These are phyloP conservation scores for Ophidiomyces ophidiicola DNA, from an alignment of 2,329 filamentous ascomycete genomes.

Conservation along the genomic window DNA sequence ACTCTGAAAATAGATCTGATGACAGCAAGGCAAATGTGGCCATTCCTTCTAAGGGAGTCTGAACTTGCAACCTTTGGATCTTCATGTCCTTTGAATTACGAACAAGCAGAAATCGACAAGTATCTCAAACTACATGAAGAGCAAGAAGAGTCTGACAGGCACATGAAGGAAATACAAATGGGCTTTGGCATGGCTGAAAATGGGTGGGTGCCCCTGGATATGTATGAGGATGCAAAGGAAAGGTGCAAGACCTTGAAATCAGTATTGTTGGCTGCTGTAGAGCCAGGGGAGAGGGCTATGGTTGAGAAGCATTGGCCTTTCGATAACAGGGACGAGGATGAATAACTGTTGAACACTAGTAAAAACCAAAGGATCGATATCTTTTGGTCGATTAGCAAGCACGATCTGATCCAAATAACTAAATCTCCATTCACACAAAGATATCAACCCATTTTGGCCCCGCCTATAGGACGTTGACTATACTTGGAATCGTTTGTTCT, in stretches of 20 bases:
- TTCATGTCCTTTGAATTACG: background rate
- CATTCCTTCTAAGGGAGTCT: background rate
- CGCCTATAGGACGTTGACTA: too few relatives aligned
- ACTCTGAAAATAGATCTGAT: background rate
- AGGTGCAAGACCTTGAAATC: background rate
- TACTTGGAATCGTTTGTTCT: too few relatives aligned
- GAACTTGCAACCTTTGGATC: background rate
- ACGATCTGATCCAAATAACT: too few relatives aligned
- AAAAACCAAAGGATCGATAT: too few relatives aligned
- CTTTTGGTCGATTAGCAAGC: too few relatives aligned
- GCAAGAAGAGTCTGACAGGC: background rate
- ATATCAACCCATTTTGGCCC: too few relatives aligned
- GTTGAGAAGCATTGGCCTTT: conserved; percentile 11
- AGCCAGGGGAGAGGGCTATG: conserved; percentile 1
- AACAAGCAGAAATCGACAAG: background rate
- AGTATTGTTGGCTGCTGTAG: background rate
- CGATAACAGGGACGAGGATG: conserved; percentile 10
- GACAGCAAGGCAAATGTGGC: background rate
- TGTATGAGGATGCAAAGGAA: conserved; percentile 1
- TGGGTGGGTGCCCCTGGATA: background rate
- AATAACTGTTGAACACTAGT: too few relatives aligned
- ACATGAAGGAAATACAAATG: background rate
- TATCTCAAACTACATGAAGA: background rate
- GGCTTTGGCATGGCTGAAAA: background rate
- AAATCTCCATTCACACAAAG: too few relatives aligned